Percentiles rank a stretch among this genome's conserved stretches.
Evolutionary conservation across 331 rosid genomes (phyloP).

Genomic region (Cydonia oblonga): DNA sequence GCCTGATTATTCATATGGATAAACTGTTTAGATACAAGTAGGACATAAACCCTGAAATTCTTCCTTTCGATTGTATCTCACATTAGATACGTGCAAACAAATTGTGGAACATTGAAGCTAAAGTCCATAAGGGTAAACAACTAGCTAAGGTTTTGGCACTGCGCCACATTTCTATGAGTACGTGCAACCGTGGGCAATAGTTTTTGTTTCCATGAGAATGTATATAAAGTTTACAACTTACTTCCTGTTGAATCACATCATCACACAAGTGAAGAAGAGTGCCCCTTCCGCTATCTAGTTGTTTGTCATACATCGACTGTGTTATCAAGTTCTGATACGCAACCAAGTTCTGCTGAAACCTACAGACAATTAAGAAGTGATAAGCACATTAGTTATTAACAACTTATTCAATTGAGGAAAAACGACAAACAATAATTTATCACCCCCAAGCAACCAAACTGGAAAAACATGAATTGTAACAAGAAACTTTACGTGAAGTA

Average conservation of each 20-base stretch:
- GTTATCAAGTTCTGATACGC: constrained; percentile 74
- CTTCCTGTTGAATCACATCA: constrained; percentile 97
- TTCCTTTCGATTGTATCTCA: no score
- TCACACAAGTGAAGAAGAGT: constrained; percentile 97
- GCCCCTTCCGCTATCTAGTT: constrained; percentile 96
- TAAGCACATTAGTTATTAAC: constrained; percentile 5
- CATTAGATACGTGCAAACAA: no score
- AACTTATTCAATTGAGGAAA: not conserved
- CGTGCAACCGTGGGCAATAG: no score
- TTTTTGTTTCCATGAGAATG: no score
- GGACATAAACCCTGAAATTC: not conserved
- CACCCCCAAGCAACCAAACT: not conserved
- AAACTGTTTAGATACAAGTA: not conserved
- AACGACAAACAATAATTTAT: not conserved
- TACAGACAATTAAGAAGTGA: constrained; percentile 14
- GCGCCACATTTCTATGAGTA: not conserved
- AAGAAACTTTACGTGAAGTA: constrained; percentile 73
- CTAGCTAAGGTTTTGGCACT: no score
- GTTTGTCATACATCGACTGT: constrained; percentile 95
- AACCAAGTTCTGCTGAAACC: constrained; percentile 86
- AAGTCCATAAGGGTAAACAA: no score
- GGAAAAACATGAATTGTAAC: not conserved
- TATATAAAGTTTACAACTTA: constrained; percentile 17
- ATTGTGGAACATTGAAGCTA: no score
- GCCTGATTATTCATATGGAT: not conserved